Evolutionary conservation across 164 flowering plant genomes (phyloP), one percentile per base, ranked within the genome.

Genomic region (Tetracentron sinense): DNA sequence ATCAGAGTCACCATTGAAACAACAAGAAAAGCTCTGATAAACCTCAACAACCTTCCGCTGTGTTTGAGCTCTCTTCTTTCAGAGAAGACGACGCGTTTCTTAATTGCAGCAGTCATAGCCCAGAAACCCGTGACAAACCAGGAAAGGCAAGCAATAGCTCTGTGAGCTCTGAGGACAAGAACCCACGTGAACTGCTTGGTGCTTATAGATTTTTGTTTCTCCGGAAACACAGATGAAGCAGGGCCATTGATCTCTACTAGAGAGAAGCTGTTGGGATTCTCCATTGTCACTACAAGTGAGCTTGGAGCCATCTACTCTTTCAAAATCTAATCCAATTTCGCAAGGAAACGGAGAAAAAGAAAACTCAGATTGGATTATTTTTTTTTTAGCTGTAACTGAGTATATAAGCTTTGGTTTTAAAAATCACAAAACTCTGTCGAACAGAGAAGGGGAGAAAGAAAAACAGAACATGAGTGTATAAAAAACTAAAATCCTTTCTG

Each of bases 101-200:
- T 79, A 50, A 80, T 53, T 3, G 82, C 63, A 11, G 28, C 57
- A 61, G 76, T 60, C 35, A 57, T 42, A 54, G 74, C 28, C 57
- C 50, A 28, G 26, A 70, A 54, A 14, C 70, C 58, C 29, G 20
- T 51, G 22, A 75, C 64, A 20, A 83, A 60, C 82, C 77, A 79
- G 54, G 82, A 64, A 42, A 84, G n/a, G 66, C 63, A 75, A 38
- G 67, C 47, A 48, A 78, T 21, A 33, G 69, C 74, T 71, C 77
- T 83, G 62, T 86, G 72, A 31, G 71, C 81, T 77, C 72, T 83
- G 7, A 86, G 80, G 5, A 86, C 68, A 27, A 86, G 79, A 30
- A 84, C 68, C 88, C 88, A 81, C 56, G 83, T 80, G 61, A 83
- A 74, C 42, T 78, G 85, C 74, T 86, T 88, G 16, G 81, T 69